These are phyloP conservation scores for Aegilops bicornis DNA, from an alignment of 176 grass and related monocot species.

Conservation along the genomic window DNA sequence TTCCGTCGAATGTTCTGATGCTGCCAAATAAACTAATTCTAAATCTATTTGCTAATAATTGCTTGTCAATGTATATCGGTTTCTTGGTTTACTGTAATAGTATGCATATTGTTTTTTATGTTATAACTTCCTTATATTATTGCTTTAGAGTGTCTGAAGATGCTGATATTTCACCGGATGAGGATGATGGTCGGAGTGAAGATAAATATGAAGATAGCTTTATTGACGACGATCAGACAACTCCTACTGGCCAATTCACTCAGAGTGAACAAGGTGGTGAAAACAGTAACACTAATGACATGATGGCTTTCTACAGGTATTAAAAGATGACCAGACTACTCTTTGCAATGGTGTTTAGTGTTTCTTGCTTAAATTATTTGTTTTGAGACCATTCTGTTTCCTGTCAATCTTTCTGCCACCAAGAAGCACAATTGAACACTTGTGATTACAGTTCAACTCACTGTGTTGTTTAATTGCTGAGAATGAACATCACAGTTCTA, in stretches of 20 bases:
- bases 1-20: background rate
- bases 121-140: constrained; percentile 3
- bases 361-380: background rate
- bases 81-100: too few relatives aligned
- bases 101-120: background rate
- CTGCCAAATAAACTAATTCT: background rate
- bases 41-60: background rate
- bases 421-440: background rate
- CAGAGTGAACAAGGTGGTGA: constrained; percentile 38
- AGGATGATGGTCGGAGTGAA: constrained; percentile 48
- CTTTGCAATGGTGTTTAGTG: background rate
- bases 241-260: constrained; percentile 40
- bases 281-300: constrained; percentile 41
- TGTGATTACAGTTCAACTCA: background rate
- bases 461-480: background rate
- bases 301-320: constrained; percentile 91
- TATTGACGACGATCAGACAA: constrained; percentile 78
- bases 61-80: background rate
- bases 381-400: constrained; percentile 6
- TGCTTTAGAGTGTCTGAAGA: constrained; percentile 74
- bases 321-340: background rate
- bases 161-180: constrained; percentile 76
- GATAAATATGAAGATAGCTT: constrained; percentile 88
- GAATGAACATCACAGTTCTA: background rate
- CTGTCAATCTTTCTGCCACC: constrained; percentile 9